A percentile compares a stretch with the other conserved stretches of the same genome.
Conservation (phyloP, 2,329 filamentous ascomycete species). For the Cytospora paraplurivora region DNA sequence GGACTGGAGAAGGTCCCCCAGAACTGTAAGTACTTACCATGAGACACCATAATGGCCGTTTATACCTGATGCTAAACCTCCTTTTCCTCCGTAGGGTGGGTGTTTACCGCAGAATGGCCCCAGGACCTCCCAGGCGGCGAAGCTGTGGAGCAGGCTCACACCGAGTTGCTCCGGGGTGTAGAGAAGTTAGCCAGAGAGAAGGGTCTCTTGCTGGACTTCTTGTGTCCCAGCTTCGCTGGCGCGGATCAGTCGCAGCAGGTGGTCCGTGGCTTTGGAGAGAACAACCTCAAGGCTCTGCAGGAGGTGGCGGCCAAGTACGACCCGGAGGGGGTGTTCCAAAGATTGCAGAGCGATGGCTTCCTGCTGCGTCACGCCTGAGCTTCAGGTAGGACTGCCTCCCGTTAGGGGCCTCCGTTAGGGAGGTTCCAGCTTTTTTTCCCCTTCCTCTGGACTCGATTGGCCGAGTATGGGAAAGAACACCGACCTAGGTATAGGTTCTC, state of each 20-base stretch:
- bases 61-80: background rate
- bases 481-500: too few species aligned
- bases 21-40: background rate
- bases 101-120: constrained; percentile 10
- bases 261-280: background rate
- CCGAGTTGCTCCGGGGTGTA: constrained; percentile 9
- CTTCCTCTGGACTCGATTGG: too few species aligned
- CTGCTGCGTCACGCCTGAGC: constrained; percentile 9
- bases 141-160: constrained; percentile 4
- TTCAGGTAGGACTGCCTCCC: too few species aligned
- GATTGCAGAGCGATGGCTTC: constrained; percentile 9
- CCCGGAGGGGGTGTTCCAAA: constrained; percentile 1
- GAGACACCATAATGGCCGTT: too few species aligned
- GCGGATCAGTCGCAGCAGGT: background rate
- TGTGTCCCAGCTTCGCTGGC: constrained; percentile 3
- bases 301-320: constrained; percentile 11
- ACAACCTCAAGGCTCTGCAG: background rate
- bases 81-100: background rate
- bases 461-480: too few species aligned
- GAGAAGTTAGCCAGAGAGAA: constrained; percentile 1
- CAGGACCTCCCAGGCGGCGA: background rate
- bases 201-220: constrained; percentile 6
- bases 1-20: constrained; percentile 14
- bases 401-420: too few species aligned
- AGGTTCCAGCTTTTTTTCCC: too few species aligned